A percentile compares a stretch with the other conserved stretches of the same genome.
phyloP scores from a whole-genome alignment of 441 rosid genomes.

The Arabidopsis hybrid region DNA sequence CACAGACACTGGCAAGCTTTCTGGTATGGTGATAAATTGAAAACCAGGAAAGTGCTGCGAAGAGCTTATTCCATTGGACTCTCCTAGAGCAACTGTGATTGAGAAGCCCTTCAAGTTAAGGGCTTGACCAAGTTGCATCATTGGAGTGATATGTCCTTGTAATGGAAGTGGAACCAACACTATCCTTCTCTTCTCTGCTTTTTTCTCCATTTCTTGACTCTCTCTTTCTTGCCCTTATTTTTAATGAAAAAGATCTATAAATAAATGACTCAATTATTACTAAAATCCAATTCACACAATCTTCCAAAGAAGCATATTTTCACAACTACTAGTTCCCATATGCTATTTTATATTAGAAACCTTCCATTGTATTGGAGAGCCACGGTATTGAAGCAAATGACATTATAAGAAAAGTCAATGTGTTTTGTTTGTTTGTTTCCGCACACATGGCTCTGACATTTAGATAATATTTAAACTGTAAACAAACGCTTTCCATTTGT shows the following conservation, averaged over 20 bases:
- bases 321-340: not conserved
- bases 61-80: not conserved
- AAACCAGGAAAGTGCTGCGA: slow-evolving; percentile 37
- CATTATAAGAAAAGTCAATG: too few species aligned
- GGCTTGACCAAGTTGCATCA: slow-evolving; percentile 49
- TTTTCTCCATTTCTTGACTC: slow-evolving; percentile 9
- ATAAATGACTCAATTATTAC: not conserved
- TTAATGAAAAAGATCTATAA: not conserved
- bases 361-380: not conserved
- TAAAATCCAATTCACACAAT: not conserved
- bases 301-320: not conserved
- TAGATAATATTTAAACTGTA: too few species aligned
- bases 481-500: too few species aligned
- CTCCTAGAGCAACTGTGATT: slow-evolving; percentile 11
- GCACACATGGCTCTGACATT: too few species aligned
- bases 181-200: slow-evolving; percentile 7
- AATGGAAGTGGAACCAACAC: slow-evolving; percentile 44
- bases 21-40: slow-evolving; percentile 17
- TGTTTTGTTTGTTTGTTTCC: too few species aligned
- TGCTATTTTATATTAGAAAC: too few species aligned
- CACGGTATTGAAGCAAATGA: not conserved
- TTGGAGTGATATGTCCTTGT: slow-evolving; percentile 52
- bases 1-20: not conserved
- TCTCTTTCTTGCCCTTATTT: not conserved
- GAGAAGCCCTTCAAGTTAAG: slow-evolving; percentile 47